phyloP scores from a whole-genome alignment of 2,329 filamentous ascomycete genomes.

The Emmonsiellopsis sp. region DNA sequence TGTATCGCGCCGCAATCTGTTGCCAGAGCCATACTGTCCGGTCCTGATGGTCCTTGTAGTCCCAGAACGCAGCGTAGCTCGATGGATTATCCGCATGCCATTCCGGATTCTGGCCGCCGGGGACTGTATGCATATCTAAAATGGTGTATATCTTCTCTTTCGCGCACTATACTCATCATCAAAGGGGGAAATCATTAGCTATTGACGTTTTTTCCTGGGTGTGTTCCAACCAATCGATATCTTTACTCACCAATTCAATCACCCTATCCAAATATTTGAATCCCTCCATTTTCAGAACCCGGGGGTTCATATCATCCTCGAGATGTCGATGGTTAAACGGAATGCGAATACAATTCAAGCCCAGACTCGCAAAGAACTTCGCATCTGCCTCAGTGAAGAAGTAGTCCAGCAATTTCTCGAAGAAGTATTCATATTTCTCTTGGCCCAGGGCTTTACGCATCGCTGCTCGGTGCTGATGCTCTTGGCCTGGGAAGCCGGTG shows the following conservation, averaged over 20 bases:
- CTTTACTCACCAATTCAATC: constrained; percentile 26
- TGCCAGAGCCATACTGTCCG: constrained; percentile 43
- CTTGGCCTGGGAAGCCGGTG: constrained; percentile 51
- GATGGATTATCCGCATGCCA: constrained; percentile 44
- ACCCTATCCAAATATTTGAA: constrained; percentile 43
- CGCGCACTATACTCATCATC: constrained; percentile 25
- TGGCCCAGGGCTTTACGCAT: constrained; percentile 46
- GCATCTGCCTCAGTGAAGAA: constrained; percentile 54
- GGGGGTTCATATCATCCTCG: constrained; percentile 40
- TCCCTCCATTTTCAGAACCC: constrained; percentile 35
- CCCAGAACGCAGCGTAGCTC: constrained; percentile 42
- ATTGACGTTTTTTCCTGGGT: not conserved
- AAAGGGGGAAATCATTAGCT: not conserved
- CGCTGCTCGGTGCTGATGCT: constrained; percentile 47
- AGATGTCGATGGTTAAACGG: constrained; percentile 53
- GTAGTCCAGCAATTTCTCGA: constrained; percentile 48
- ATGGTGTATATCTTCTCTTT: constrained; percentile 43
- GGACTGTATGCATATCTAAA: constrained; percentile 42
- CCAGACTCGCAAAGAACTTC: constrained; percentile 47
- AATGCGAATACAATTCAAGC: constrained; percentile 50
- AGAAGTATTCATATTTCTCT: constrained; percentile 52
- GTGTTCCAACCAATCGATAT: not conserved
- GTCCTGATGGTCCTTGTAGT: constrained; percentile 43
- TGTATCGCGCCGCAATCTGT: constrained; percentile 38
- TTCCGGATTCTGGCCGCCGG: constrained; percentile 43